Evolutionary conservation across 2,329 filamentous ascomycete species (phyloP).

Genomic region (Trichoderma sp.): DNA sequence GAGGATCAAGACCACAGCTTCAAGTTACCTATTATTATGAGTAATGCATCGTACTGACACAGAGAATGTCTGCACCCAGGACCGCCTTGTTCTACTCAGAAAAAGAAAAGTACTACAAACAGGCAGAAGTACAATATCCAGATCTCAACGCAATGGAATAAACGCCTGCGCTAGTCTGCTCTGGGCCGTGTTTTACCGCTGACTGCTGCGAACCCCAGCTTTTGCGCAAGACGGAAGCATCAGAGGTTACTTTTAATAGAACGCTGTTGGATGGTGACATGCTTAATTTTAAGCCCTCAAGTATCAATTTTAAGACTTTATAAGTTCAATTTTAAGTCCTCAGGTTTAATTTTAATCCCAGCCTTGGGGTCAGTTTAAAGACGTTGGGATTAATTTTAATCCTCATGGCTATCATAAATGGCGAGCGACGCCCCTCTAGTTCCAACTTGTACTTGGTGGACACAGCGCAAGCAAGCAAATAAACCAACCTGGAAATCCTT

Average conservation of each 20-base stretch:
- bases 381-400: background rate
- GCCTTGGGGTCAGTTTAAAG: background rate
- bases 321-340: background rate
- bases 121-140: background rate
- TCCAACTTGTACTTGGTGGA: background rate
- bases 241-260: constrained; percentile 1
- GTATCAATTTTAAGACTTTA: background rate
- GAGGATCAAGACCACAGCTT: background rate
- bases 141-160: background rate
- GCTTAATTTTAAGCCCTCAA: background rate
- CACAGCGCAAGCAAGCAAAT: background rate
- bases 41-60: background rate
- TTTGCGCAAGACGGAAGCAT: background rate
- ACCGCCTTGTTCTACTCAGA: background rate
- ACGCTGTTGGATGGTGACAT: background rate
- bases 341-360: background rate
- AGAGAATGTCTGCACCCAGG: background rate
- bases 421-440: background rate
- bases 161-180: background rate
- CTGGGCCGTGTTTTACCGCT: background rate
- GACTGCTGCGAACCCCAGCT: background rate
- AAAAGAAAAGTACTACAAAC: background rate
- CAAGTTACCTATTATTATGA: background rate
- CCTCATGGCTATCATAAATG: background rate
- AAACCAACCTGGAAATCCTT: background rate